Conservation (phyloP, 2,329 filamentous ascomycete species). For the Neonectria sp. region DNA sequence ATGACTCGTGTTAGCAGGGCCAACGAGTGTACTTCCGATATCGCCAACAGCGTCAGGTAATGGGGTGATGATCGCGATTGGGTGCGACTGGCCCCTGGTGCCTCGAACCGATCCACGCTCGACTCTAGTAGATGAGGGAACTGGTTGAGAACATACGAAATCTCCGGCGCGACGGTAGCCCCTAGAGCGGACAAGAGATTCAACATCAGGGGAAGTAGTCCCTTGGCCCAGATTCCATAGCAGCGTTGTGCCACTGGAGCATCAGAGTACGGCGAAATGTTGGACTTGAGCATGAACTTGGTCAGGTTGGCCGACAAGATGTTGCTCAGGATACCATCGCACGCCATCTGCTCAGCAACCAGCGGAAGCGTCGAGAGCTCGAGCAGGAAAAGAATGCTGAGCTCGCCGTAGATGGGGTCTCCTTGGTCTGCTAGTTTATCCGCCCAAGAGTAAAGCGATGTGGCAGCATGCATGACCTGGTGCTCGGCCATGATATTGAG, state of each 20-base stretch:
- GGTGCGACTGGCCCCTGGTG: conserved; percentile 69
- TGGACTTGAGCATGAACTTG: conserved; percentile 79
- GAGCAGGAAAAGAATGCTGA: conserved; percentile 90
- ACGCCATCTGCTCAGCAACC: conserved; percentile 91
- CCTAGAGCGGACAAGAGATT: conserved; percentile 90
- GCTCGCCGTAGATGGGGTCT: conserved; percentile 93
- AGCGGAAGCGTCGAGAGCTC: conserved; percentile 86
- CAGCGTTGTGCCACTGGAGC: conserved; percentile 78
- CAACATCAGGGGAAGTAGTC: conserved; percentile 87
- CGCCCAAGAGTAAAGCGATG: conserved; percentile 93
- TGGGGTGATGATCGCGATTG: conserved; percentile 64
- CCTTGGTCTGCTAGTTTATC: conserved; percentile 83
- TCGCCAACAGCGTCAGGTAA: conserved; percentile 81
- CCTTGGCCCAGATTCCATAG: conserved; percentile 92
- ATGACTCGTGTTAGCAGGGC: conserved; percentile 83
- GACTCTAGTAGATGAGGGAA: conserved; percentile 85
- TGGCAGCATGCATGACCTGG: conserved; percentile 84
- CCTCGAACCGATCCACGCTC: conserved; percentile 80
- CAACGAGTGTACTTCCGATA: conserved; percentile 84
- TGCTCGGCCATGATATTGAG: conserved; percentile 79
- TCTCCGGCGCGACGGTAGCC: conserved; percentile 84
- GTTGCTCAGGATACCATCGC: conserved; percentile 86
- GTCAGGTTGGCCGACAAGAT: conserved; percentile 85
- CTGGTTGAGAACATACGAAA: conserved; percentile 89
- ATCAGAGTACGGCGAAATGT: conserved; percentile 85